A percentile compares a stretch with the other conserved stretches of the same genome.
These are phyloP conservation scores for Stephanocyclus meneghinianus DNA, from an alignment of 352 stramenopile species.

Conservation along the genomic window DNA sequence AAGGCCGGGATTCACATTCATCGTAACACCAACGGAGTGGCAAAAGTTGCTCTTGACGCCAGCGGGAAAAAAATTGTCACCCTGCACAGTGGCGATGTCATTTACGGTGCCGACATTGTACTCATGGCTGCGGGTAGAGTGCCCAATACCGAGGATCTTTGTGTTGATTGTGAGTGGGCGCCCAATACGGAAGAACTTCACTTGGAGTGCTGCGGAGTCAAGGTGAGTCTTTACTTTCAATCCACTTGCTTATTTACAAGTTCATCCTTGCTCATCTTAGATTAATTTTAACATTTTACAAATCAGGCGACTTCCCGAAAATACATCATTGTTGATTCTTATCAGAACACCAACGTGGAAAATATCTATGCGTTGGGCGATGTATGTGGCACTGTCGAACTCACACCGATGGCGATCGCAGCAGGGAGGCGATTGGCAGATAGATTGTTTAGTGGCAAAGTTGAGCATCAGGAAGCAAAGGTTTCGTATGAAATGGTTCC, in stretches of 20 bases:
- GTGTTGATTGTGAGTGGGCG: conserved; percentile 71
- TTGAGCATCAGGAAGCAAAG: conserved; percentile 47
- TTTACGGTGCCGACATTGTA: conserved; percentile 86
- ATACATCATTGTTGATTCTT: conserved; percentile 88
- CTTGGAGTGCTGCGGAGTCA: conserved; percentile 85
- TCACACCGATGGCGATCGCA: conserved; percentile 92
- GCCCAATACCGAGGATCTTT: conserved; percentile 86
- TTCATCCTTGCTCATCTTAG: too few species aligned
- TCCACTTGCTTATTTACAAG: not conserved
- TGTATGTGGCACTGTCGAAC: conserved; percentile 84
- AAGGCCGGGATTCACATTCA: conserved; percentile 72
- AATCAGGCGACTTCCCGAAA: conserved; percentile 30
- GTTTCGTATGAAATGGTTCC: conserved; percentile 92
- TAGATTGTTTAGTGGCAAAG: conserved; percentile 79
- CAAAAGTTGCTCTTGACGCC: conserved; percentile 47
- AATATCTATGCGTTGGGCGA: conserved; percentile 88
- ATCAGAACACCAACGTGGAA: conserved; percentile 86
- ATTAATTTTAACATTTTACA: too few species aligned
- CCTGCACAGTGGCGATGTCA: conserved; percentile 73
- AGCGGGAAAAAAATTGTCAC: conserved; percentile 60
- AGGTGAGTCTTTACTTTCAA: conserved; percentile 14
- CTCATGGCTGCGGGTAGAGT: conserved; percentile 90
- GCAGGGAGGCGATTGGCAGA: conserved; percentile 85
- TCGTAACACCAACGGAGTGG: conserved; percentile 66
- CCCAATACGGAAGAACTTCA: conserved; percentile 85